phyloP scores from a whole-genome alignment of 768 basidiomycete genomes.

The Kockovaella imperatae region DNA sequence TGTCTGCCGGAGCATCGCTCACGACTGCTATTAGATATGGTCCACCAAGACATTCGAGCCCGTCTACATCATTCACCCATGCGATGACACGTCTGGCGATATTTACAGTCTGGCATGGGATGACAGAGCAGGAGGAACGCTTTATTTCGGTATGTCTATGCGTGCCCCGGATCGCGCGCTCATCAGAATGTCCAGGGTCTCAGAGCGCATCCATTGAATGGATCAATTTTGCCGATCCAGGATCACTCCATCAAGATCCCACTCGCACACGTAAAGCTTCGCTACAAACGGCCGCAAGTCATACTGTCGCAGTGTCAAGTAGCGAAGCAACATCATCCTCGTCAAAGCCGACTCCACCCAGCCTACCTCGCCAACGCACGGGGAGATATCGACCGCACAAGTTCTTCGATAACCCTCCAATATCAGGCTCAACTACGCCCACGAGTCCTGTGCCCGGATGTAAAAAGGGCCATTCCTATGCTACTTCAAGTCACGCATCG shows the following conservation, averaged over 20 bases:
- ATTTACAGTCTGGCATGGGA: slow-evolving; percentile 80
- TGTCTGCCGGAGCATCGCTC: slow-evolving; percentile 1
- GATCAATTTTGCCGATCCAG: slow-evolving; percentile 56
- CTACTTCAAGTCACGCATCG: no score
- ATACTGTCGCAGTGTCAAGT: slow-evolving; percentile 15
- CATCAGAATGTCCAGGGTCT: slow-evolving; percentile 47
- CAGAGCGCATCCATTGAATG: slow-evolving; percentile 91
- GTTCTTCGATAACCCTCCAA: slow-evolving; percentile 68
- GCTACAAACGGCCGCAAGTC: slow-evolving; percentile 11
- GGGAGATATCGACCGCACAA: slow-evolving; percentile 55
- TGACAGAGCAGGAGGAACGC: slow-evolving; percentile 53
- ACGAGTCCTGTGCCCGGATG: no score
- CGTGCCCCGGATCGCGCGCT: not conserved
- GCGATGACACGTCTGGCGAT: slow-evolving; percentile 76
- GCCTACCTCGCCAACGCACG: slow-evolving; percentile 14
- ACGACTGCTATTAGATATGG: slow-evolving; percentile 63
- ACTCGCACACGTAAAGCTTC: slow-evolving; percentile 18
- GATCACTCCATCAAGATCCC: slow-evolving; percentile 2
- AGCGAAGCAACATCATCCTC: not conserved
- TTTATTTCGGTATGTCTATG: slow-evolving; percentile 59
- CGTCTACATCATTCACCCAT: slow-evolving; percentile 67
- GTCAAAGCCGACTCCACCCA: slow-evolving; percentile 6
- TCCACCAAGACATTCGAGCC: slow-evolving; percentile 59
- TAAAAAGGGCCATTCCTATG: no score
- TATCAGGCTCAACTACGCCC: not conserved